Conservation (phyloP, 2,329 filamentous ascomycete species). For the Microascus cirrosus region DNA sequence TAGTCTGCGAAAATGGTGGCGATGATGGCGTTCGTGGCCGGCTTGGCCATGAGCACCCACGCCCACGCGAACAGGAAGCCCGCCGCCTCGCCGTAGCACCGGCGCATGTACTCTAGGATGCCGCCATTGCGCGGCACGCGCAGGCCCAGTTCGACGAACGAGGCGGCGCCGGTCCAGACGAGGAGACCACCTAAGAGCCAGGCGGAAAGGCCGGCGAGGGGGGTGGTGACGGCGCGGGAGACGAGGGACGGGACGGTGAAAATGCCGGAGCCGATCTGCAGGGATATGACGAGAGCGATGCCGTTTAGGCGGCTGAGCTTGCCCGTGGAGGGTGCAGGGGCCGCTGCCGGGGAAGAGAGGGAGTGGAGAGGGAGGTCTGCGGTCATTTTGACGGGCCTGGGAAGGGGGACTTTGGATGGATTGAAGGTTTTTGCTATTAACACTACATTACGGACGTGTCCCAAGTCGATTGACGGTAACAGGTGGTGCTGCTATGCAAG, state of each 20-base stretch:
- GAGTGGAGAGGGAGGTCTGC: neutral
- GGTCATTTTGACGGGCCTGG: neutral
- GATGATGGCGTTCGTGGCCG: constrained; percentile 86
- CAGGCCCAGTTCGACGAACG: constrained; percentile 89
- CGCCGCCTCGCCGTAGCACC: constrained; percentile 87
- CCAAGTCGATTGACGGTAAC: neutral
- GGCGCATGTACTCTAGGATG: constrained; percentile 84
- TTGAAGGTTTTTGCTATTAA: neutral
- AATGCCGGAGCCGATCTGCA: constrained; percentile 94
- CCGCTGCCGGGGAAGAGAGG: neutral
- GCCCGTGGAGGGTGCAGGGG: neutral
- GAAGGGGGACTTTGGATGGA: neutral
- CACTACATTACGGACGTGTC: neutral
- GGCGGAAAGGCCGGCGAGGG: constrained; percentile 79
- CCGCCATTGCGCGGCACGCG: constrained; percentile 94
- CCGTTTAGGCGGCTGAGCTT: constrained; percentile 92
- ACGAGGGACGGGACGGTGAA: constrained; percentile 93
- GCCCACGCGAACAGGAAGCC: constrained; percentile 97
- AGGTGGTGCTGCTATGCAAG: neutral
- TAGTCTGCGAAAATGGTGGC: constrained; percentile 98
- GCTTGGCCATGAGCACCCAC: constrained; percentile 86
- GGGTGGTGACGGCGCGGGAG: constrained; percentile 80
- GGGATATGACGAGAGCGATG: constrained; percentile 75
- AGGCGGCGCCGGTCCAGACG: constrained; percentile 91
- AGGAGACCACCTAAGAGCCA: constrained; percentile 87